Percentiles rank a stretch among this genome's conserved stretches.
phyloP scores from a whole-genome alignment of 2,329 filamentous ascomycete species.

The Fusarium sp. region DNA sequence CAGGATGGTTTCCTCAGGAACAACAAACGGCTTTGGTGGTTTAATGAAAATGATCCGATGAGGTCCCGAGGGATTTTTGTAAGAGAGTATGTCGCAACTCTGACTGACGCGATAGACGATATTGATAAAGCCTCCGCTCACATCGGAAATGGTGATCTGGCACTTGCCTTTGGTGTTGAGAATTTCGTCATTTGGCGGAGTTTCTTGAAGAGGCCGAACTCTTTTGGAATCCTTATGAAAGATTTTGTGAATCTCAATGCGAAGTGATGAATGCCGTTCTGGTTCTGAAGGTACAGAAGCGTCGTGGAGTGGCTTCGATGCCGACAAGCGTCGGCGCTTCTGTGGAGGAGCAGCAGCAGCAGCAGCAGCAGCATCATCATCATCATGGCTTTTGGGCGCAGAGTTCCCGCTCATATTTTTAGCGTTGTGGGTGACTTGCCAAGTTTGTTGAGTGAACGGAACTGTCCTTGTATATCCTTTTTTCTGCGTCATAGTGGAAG shows the following conservation, averaged over 20 bases:
- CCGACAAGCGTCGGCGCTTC: slow-evolving; percentile 64
- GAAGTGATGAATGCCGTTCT: slow-evolving; percentile 57
- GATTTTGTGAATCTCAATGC: slow-evolving; percentile 66
- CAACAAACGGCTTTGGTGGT: slow-evolving; percentile 61
- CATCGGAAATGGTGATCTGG: slow-evolving; percentile 54
- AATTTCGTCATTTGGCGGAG: slow-evolving; percentile 48
- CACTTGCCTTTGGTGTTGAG: slow-evolving; percentile 53
- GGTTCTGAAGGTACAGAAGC: slow-evolving; percentile 46
- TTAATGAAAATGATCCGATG: slow-evolving; percentile 62
- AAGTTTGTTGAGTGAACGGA: slow-evolving; percentile 68
- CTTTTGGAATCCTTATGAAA: slow-evolving; percentile 61
- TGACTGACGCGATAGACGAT: slow-evolving; percentile 67
- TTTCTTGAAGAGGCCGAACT: slow-evolving; percentile 47
- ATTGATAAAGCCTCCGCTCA: slow-evolving; percentile 52
- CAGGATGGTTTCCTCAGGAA: slow-evolving; percentile 64
- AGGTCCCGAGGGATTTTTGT: slow-evolving; percentile 60
- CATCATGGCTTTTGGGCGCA: slow-evolving; percentile 51
- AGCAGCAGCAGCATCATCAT: slow-evolving; percentile 54
- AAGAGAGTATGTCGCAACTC: slow-evolving; percentile 64
- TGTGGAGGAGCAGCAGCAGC: slow-evolving; percentile 56
- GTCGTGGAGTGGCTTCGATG: slow-evolving; percentile 51
- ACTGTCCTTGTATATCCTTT: slow-evolving; percentile 61
- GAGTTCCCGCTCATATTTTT: slow-evolving; percentile 57
- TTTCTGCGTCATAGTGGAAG: slow-evolving; percentile 61
- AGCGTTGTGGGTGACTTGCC: slow-evolving; percentile 61